Conservation (phyloP, 78 protist genomes). For the Chrysochromulina tobinii region DNA sequence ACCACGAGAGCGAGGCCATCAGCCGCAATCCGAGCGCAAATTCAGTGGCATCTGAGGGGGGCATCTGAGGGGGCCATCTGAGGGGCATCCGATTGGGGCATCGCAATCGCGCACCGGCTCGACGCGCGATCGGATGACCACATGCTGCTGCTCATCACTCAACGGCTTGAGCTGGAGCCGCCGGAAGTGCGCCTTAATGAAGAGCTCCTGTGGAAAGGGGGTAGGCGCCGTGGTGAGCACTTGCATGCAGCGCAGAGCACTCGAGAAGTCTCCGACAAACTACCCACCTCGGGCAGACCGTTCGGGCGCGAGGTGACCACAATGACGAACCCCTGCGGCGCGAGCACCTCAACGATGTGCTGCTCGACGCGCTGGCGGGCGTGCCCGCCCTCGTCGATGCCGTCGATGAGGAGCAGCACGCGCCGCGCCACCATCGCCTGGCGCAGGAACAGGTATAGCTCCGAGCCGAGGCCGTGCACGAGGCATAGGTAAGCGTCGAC, state of each 20-base stretch:
- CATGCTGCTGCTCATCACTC: not conserved
- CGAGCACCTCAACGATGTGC: not conserved
- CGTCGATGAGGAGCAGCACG: not conserved
- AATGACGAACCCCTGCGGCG: not conserved
- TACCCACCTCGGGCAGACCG: not conserved
- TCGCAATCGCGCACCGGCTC: not conserved
- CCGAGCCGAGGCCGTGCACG: too few species aligned
- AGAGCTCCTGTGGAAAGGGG: not conserved
- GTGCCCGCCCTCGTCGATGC: not conserved
- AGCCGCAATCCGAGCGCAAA: too few species aligned
- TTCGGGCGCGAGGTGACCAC: not conserved
- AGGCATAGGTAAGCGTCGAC: not conserved
- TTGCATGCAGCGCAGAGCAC: too few species aligned
- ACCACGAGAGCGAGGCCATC: too few species aligned
- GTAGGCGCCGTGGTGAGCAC: too few species aligned
- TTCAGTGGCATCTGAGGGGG: too few species aligned
- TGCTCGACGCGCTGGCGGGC: not conserved
- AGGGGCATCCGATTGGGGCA: too few species aligned
- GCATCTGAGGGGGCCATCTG: too few species aligned
- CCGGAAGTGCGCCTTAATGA: not conserved
- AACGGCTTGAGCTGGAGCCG: not conserved
- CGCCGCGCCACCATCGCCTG: constrained; percentile 1
- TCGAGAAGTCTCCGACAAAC: too few species aligned
- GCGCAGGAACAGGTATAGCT: not conserved
- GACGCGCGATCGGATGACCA: not conserved